Conservation (phyloP, 1,139 yeast genomes). For the Arxiozyma telluris region DNA sequence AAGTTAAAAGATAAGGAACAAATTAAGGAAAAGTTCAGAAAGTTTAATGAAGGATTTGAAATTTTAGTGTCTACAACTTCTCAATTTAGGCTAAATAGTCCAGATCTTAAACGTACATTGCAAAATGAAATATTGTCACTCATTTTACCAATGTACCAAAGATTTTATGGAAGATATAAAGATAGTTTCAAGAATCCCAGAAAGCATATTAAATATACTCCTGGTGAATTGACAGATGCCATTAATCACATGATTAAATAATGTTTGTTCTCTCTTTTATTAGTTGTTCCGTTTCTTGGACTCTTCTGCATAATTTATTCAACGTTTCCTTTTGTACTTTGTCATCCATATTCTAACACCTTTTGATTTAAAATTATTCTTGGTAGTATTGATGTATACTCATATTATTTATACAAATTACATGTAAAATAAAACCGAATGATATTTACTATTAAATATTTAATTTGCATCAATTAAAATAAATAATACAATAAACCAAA, state of each 20-base stretch:
- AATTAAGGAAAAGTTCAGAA: conserved; percentile 76
- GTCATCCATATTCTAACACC: too few relatives aligned
- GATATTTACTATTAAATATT: too few relatives aligned
- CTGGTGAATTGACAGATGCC: conserved; percentile 25
- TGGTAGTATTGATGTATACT: neutral
- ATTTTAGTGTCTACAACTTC: conserved; percentile 58
- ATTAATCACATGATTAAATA: conserved; percentile 29
- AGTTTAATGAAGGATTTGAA: conserved; percentile 77
- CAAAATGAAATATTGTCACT: conserved; percentile 37
- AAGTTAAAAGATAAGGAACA: conserved; percentile 68
- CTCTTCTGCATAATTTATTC: neutral
- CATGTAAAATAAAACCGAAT: neutral
- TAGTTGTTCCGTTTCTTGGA: neutral
- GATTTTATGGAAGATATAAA: conserved; percentile 46
- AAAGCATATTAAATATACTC: conserved; percentile 37
- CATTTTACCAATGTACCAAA: conserved; percentile 73
- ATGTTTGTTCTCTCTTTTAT: neutral
- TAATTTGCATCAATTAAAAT: too few relatives aligned
- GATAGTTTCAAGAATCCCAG: conserved; percentile 30
- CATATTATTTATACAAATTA: neutral
- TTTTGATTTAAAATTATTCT: neutral
- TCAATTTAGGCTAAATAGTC: conserved; percentile 57
- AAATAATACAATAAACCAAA: too few relatives aligned
- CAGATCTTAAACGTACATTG: conserved; percentile 42
- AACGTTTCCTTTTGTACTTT: too few relatives aligned